Evolutionary conservation across 2,329 filamentous ascomycete species (phyloP), one percentile per base, ranked within the genome.

Genomic region (Ophiobolus disseminans): DNA sequence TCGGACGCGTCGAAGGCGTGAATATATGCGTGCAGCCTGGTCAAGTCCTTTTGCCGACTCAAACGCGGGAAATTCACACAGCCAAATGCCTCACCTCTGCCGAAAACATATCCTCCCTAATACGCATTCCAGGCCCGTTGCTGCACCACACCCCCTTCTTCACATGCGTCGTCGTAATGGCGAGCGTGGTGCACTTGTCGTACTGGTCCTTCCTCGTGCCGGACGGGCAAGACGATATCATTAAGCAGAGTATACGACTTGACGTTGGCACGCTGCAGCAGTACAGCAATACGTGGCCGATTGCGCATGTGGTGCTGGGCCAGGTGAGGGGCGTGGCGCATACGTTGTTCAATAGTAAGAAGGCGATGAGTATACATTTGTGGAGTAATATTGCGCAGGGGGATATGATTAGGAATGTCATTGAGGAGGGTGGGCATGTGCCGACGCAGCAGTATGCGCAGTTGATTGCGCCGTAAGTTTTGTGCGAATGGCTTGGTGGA

Each of bases 271-370:
- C 88, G 0, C 80, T 94, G 31, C 86, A 87, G 61, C 66, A 84
- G 30, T 77, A 93, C 6, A 85, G 84, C 31, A 76, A 78, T 13
- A 86, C 89, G 3, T 94, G 90, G 90, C 82, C 83, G 26, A 86
- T 91, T 25, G 89, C 90, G 1, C 80, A 78, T 35, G 82, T 81
- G 10, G 89, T 90, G 2, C 82, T 88, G 51, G 81, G 80, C 3
- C 89, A 94, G 70, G 87, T 96, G 13, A 86, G 86, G 58, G 84
- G 84, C 7, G 89, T 94, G 14, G 89, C 90, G n/a, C 84, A 89
- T 63, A 88, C 91, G 60, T 86, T 93, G 28, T 79, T 81, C 44
- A 65, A 66, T 45, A 71, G 67, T 45, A 75, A 73, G 58, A 75
- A 70, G 60, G 70, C 72, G 2, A 70, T 75, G 65, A 67, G 58